phyloP scores from a whole-genome alignment of 2,329 filamentous ascomycete genomes.

The Arthroderma sp. region DNA sequence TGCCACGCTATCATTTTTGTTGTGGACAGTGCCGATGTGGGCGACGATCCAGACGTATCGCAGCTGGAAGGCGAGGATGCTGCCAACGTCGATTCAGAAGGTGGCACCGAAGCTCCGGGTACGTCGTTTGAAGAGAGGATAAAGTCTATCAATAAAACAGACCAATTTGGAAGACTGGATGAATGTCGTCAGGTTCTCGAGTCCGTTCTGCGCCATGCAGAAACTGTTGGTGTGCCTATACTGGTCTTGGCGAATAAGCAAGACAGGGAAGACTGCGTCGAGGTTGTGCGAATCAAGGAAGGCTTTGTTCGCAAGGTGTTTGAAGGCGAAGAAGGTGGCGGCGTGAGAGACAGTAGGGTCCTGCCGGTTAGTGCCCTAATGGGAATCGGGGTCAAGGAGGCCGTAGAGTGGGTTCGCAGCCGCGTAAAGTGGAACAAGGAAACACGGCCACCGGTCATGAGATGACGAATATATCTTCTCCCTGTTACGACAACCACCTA shows the following conservation, averaged over 20 bases:
- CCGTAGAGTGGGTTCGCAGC: conserved; percentile 90
- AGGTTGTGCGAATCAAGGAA: conserved; percentile 95
- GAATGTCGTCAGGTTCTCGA: conserved; percentile 86
- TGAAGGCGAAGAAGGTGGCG: conserved; percentile 78
- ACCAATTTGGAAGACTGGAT: conserved; percentile 48
- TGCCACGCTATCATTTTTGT: conserved; percentile 98
- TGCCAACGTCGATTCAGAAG: neutral
- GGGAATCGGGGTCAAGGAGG: conserved; percentile 71
- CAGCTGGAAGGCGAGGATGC: conserved; percentile 21
- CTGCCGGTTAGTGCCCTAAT: conserved; percentile 82
- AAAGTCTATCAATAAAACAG: conserved; percentile 24
- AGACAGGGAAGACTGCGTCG: conserved; percentile 91
- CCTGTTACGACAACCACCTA: neutral
- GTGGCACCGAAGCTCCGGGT: conserved; percentile 2
- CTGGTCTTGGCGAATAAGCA: conserved; percentile 95
- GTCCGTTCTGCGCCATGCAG: conserved; percentile 72
- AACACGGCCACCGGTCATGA: conserved; percentile 79
- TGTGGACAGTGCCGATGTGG: conserved; percentile 87
- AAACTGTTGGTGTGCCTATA: conserved; percentile 82
- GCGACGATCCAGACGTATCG: conserved; percentile 58
- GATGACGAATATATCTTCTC: conserved; percentile 34
- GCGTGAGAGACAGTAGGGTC: conserved; percentile 80
- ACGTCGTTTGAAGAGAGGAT: conserved; percentile 18
- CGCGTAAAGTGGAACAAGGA: conserved; percentile 96
- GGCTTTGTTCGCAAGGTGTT: conserved; percentile 90